A percentile compares a stretch with the other conserved stretches of the same genome.
Evolutionary conservation across 2,329 filamentous ascomycete species (phyloP).

Genomic region (Fusarium tjaetaba): DNA sequence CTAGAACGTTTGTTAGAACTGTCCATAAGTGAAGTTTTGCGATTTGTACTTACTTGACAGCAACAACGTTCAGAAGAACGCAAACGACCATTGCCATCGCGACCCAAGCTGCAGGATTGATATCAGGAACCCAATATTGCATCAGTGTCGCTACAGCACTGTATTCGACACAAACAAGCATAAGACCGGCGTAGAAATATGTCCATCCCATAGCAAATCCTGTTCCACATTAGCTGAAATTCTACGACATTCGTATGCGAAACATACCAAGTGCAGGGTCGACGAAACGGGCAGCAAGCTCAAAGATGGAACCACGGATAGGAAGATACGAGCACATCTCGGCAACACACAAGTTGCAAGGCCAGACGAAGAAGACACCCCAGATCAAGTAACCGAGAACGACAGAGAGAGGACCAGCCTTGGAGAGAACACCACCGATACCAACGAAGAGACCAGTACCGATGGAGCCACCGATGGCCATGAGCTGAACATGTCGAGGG

Average conservation of each 20-base stretch:
- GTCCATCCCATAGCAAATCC: slow-evolving; percentile 64
- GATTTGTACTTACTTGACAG: slow-evolving; percentile 50
- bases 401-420: slow-evolving; percentile 56
- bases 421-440: slow-evolving; percentile 54
- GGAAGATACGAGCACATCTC: slow-evolving; percentile 69
- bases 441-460: slow-evolving; percentile 58
- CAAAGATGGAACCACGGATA: slow-evolving; percentile 63
- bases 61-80: slow-evolving; percentile 58
- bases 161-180: slow-evolving; percentile 58
- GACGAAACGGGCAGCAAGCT: slow-evolving; percentile 64
- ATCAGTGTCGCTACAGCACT: slow-evolving; percentile 57
- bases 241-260: fast-evolving
- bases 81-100: slow-evolving; percentile 58
- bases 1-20: slow-evolving; percentile 20
- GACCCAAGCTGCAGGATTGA: slow-evolving; percentile 61
- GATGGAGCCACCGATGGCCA: slow-evolving; percentile 60
- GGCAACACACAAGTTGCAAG: slow-evolving; percentile 58
- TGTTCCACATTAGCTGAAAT: neutral
- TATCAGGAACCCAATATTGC: slow-evolving; percentile 54
- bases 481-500: slow-evolving; percentile 59
- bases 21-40: fast-evolving
- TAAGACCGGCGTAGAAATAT: slow-evolving; percentile 59
- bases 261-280: slow-evolving; percentile 61
- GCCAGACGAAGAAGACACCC: slow-evolving; percentile 57
- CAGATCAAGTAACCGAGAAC: slow-evolving; percentile 57